phyloP scores from a whole-genome alignment of 768 basidiomycete species.

The Ramaria sp. region DNA sequence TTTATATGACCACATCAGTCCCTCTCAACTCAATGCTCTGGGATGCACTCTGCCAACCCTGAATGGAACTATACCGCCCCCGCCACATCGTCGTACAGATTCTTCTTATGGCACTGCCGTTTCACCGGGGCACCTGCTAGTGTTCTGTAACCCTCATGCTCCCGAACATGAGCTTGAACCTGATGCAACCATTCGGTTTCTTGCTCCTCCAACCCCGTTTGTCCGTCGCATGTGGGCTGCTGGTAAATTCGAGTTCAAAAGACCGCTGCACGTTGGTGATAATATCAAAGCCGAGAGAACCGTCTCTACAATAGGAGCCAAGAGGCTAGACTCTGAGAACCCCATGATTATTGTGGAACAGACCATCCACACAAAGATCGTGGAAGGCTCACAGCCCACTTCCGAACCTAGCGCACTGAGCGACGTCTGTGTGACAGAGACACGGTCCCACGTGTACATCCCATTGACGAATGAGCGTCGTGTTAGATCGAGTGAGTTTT shows the following conservation, averaged over 20 bases:
- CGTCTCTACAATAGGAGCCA: constrained; percentile 46
- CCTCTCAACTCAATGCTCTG: background rate
- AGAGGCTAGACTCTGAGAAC: constrained; percentile 47
- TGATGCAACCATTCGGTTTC: constrained; percentile 67
- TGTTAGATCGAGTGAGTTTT: constrained; percentile 33
- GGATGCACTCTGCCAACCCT: constrained; percentile 2
- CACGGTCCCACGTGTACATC: constrained; percentile 6
- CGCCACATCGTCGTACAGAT: background rate
- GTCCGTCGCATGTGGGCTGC: constrained; percentile 77
- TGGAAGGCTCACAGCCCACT: background rate
- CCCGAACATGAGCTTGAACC: constrained; percentile 44
- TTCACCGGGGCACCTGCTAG: constrained; percentile 50
- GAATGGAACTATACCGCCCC: background rate
- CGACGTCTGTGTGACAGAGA: constrained; percentile 1
- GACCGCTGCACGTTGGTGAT: constrained; percentile 43
- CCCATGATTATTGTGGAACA: constrained; percentile 75
- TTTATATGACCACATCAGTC: background rate
- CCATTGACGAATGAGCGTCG: constrained; percentile 17
- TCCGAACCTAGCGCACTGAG: background rate
- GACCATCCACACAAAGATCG: constrained; percentile 34
- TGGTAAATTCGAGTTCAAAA: constrained; percentile 42
- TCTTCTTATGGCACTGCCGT: background rate
- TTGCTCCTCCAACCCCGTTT: constrained; percentile 65
- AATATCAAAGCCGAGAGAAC: constrained; percentile 37
- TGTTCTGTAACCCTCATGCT: constrained; percentile 60